Conservation (phyloP, 1,139 yeast species). For the Diutina catenulata region DNA sequence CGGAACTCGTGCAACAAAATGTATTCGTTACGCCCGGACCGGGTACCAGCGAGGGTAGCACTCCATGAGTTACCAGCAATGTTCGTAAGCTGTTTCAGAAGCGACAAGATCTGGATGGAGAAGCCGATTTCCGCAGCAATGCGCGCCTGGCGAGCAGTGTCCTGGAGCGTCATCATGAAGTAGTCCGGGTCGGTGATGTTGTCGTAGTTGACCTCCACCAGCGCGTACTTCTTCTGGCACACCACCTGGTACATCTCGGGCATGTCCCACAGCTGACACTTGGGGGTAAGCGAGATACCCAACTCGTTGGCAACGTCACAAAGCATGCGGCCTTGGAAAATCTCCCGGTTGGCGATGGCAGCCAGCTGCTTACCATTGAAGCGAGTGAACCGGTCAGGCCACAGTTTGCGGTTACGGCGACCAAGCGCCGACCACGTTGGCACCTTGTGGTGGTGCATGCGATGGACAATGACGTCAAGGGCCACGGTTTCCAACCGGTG, state of each 20-base stretch:
- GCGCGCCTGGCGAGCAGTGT: conserved; percentile 55
- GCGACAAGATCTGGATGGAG: conserved; percentile 71
- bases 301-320: conserved; percentile 92
- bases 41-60: conserved; percentile 84
- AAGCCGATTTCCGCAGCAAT: conserved; percentile 73
- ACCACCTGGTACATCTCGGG: conserved; percentile 81
- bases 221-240: conserved; percentile 45
- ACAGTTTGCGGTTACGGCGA: conserved; percentile 58
- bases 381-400: conserved; percentile 36
- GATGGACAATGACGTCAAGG: conserved; percentile 68
- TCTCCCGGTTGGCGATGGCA: conserved; percentile 34
- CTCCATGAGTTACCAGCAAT: conserved; percentile 98
- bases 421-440: conserved; percentile 79
- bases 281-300: conserved; percentile 85
- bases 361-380: not conserved
- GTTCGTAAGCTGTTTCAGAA: conserved; percentile 84
- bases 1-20: conserved; percentile 88
- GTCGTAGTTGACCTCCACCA: conserved; percentile 61
- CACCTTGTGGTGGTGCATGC: conserved; percentile 66
- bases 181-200: conserved; percentile 41
- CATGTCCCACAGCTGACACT: conserved; percentile 95
- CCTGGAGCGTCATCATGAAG: conserved; percentile 59
- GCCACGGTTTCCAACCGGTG: conserved; percentile 75
- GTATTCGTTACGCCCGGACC: conserved; percentile 93
- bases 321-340: conserved; percentile 75